Percentiles rank a stretch among this genome's conserved stretches.
These are phyloP conservation scores for Harringtonia aguacate DNA, from an alignment of 2,329 filamentous ascomycete species.

Conservation along the genomic window DNA sequence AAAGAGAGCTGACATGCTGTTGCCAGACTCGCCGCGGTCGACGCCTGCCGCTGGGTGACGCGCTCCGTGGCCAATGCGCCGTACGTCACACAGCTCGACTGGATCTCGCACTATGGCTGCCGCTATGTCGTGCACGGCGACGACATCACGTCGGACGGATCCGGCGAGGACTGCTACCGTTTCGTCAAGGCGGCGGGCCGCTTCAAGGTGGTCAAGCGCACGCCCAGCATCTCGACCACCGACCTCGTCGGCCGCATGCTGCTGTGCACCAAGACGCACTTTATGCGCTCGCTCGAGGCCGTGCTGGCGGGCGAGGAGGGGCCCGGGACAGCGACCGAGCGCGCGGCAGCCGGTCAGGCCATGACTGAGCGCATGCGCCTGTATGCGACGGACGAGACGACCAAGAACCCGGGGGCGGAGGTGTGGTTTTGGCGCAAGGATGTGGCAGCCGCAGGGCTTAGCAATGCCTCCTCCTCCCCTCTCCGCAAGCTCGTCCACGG, in stretches of 20 bases:
- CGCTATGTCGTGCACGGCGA: conserved; percentile 50
- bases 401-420: conserved; percentile 64
- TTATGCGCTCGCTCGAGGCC: conserved; percentile 69
- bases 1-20: too few species aligned
- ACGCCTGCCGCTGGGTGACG: conserved; percentile 93
- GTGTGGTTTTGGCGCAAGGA: conserved; percentile 68
- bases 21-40: conserved; percentile 76
- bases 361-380: conserved; percentile 71
- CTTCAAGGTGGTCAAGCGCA: conserved; percentile 95
- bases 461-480: conserved; percentile 42
- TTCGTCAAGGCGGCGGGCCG: conserved; percentile 90
- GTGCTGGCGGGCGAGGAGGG: conserved; percentile 63
- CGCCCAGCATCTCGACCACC: conserved; percentile 92
- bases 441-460: too few species aligned
- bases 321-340: conserved; percentile 55
- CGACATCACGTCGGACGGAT: conserved; percentile 55
- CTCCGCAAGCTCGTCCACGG: conserved; percentile 64
- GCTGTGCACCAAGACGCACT: conserved; percentile 87
- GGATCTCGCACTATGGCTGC: conserved; percentile 94
- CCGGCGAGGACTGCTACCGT: conserved; percentile 92
- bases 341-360: conserved; percentile 47
- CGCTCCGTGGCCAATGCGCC: conserved; percentile 74
- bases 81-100: conserved; percentile 87
- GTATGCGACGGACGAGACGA: conserved; percentile 81
- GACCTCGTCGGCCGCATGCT: conserved; percentile 98